phyloP scores from a whole-genome alignment of 192 early-diverging fungal genomes.

The Coemansia sp. region DNA sequence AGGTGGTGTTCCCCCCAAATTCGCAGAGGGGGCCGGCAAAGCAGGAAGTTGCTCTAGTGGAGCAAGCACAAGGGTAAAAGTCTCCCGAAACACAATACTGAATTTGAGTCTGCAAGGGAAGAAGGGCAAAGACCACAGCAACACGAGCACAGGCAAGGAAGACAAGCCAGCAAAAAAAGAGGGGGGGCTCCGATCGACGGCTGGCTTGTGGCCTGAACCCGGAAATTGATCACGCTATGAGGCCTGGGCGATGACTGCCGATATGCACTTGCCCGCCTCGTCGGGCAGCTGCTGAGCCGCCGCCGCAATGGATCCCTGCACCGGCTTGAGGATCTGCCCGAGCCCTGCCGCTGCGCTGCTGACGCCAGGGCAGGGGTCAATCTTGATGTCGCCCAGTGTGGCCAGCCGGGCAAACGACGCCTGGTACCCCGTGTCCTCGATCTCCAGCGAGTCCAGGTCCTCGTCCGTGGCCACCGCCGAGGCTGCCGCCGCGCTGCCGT shows the following conservation, averaged over 20 bases:
- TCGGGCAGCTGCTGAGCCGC: slow-evolving; percentile 18
- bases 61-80: too few species aligned
- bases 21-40: too few species aligned
- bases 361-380: slow-evolving; percentile 60
- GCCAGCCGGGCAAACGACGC: slow-evolving; percentile 74
- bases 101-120: too few species aligned
- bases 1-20: too few species aligned
- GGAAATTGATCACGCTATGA: too few species aligned
- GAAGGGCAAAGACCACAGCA: too few species aligned
- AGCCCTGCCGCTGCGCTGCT: slow-evolving; percentile 22
- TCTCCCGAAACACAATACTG: too few species aligned
- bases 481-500: slow-evolving; percentile 21
- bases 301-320: slow-evolving; percentile 5
- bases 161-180: not conserved
- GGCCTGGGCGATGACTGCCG: slow-evolving; percentile 5
- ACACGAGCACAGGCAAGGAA: too few species aligned
- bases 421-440: slow-evolving; percentile 80
- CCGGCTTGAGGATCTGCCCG: slow-evolving; percentile 24
- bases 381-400: slow-evolving; percentile 57
- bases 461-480: slow-evolving; percentile 49
- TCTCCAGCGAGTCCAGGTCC: slow-evolving; percentile 62
- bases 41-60: too few species aligned
- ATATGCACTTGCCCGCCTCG: slow-evolving; percentile 10
- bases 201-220: too few species aligned
- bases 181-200: too few species aligned